Percentiles rank a stretch among this genome's conserved stretches.
Conservation (phyloP, 257 asterid genomes). For the Rubia yunnanensis region DNA sequence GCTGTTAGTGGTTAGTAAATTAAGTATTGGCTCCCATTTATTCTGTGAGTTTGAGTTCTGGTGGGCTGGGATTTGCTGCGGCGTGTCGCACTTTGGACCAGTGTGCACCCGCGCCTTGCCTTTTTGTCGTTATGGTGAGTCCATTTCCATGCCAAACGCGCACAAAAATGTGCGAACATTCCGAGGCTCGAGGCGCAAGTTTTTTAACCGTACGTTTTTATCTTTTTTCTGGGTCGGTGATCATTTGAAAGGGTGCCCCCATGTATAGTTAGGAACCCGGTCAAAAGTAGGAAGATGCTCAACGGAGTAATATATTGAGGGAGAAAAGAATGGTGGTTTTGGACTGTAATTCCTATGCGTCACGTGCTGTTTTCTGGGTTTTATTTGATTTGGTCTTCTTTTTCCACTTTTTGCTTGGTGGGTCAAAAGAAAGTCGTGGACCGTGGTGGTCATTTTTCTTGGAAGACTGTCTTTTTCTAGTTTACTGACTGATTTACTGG, state of each 20-base stretch:
- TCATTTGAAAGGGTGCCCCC: neutral
- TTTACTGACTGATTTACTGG: neutral
- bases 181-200: constrained; percentile 31
- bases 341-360: constrained; percentile 3
- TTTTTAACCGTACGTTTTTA: constrained; percentile 12
- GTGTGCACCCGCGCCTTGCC: constrained; percentile 1
- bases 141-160: constrained; percentile 4
- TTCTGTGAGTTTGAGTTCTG: neutral
- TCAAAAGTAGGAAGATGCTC: constrained; percentile 4
- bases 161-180: constrained; percentile 23
- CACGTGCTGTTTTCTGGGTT: neutral
- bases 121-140: constrained; percentile 8
- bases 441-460: constrained; percentile 11
- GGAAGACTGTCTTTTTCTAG: neutral
- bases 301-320: neutral
- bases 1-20: constrained; percentile 37
- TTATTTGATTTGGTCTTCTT: neutral
- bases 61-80: constrained; percentile 23
- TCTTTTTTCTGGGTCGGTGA: constrained; percentile 1
- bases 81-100: constrained; percentile 13
- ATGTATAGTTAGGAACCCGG: neutral
- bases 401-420: neutral
- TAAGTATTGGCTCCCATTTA: constrained; percentile 10
- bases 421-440: constrained; percentile 8
- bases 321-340: constrained; percentile 2